Conservation (phyloP, 345 rosid species). For the Arabidopsis thaliana region TAIR10.1 NC_003070.9:9064001-9064500, state of each 20-base stretch:
- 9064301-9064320: constrained; percentile 71
- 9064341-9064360: constrained; percentile 72
- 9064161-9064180: background rate
- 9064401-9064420: background rate
- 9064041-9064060: constrained; percentile 82
- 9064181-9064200: background rate
- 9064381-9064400: background rate
- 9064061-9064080: constrained; percentile 69
- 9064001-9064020: constrained; percentile 54
- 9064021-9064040: constrained; percentile 67
- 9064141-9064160: background rate
- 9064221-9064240: constrained; percentile 61
- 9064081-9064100: constrained; percentile 68
- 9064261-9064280: constrained; percentile 68
- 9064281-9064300: constrained; percentile 87
- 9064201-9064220: constrained; percentile 62
- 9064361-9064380: constrained; percentile 48
- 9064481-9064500: constrained; percentile 85
- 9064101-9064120: constrained; percentile 77
- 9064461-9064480: constrained; percentile 83
- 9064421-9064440: background rate
- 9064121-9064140: constrained; percentile 19
- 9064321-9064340: constrained; percentile 70
- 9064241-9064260: constrained; percentile 68
- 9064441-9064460: constrained; percentile 62